phyloP scores from a whole-genome alignment of 306 rosid genomes.

The Trichosanthes cucumerina region DNA sequence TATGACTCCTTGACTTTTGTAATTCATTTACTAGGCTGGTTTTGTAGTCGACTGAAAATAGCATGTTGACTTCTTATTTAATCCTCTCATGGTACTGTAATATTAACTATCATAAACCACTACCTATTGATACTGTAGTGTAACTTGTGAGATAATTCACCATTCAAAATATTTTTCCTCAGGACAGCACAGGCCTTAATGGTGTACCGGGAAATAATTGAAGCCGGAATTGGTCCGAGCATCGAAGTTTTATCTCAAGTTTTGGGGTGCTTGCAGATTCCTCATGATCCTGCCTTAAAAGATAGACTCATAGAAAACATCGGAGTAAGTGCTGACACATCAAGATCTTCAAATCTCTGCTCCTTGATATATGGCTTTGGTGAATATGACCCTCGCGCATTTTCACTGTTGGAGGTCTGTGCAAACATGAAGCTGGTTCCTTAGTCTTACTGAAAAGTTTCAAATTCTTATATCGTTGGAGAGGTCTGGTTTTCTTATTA shows the following conservation, averaged over 20 bases:
- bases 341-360: constrained; percentile 49
- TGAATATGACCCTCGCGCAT: constrained; percentile 86
- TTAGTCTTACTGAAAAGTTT: not conserved
- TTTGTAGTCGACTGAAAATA: not conserved
- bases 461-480: constrained; percentile 13
- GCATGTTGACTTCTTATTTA: not conserved
- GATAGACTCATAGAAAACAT: constrained; percentile 57
- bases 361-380: constrained; percentile 88
- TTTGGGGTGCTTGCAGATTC: constrained; percentile 83
- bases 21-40: constrained; percentile 15
- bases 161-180: constrained; percentile 19
- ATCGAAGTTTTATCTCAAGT: constrained; percentile 63
- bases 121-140: not conserved
- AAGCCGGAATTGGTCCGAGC: constrained; percentile 60
- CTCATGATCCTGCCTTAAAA: constrained; percentile 47
- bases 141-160: constrained; percentile 4
- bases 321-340: constrained; percentile 41
- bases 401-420: constrained; percentile 84
- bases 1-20: constrained; percentile 27
- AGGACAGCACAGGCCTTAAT: constrained; percentile 81
- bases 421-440: constrained; percentile 14
- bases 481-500: constrained; percentile 18
- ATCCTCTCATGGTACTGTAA: not conserved
- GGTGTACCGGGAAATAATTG: constrained; percentile 67
- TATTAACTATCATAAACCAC: not conserved